Evolutionary conservation across 768 basidiomycete species (phyloP), one percentile per base, ranked within the genome.

Genomic region (Trametes cubensis): DNA sequence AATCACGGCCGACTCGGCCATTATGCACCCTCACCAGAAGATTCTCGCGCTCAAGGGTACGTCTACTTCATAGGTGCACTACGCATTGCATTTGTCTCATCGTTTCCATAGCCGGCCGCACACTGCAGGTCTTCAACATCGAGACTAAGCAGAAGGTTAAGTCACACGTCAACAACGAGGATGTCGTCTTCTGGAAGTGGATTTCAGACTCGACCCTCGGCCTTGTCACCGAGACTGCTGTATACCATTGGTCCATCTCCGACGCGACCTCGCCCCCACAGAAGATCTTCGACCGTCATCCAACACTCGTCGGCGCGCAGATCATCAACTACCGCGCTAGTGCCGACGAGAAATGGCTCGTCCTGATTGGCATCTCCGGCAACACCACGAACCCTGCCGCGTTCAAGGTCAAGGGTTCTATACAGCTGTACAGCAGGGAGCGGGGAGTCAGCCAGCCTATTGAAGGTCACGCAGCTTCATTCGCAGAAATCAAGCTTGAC

Each of bases 131-230:
- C 64, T 99, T 98, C 81, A 96, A 98, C 76, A 93, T 99, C 67
- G 95, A 96, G 67, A 90, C 91, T 11, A 98, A 98, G 81, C 89
- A 91, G 73, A 98, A 98, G 80, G 92, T 99, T 76, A 96, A 96
- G 72, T 92, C 95, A 26, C 94, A 98, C 73, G 80, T 87, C 62
- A 97, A 88, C 80, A 90, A 86, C 72, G 95, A 98, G 72, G 96
- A 99, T 72, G 83, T 97, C 55, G 88, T 94, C 25, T 99, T 97
- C 78, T 99, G 97, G 97, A 98, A 97, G 74, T 99, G 97, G 97
- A 87, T 98, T 41, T 90, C 88, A 49, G 89, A 94, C 64, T 85
- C 87, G 18, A 90, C 90, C 28, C 88, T 99, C 64, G 97, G 97
- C 70, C 84, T 98, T 78, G 97, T 98, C 70, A 98, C 96, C 28